These are phyloP conservation scores for Pterocarpus macrocarpus DNA, from an alignment of 306 rosid genomes.

Conservation along the genomic window DNA sequence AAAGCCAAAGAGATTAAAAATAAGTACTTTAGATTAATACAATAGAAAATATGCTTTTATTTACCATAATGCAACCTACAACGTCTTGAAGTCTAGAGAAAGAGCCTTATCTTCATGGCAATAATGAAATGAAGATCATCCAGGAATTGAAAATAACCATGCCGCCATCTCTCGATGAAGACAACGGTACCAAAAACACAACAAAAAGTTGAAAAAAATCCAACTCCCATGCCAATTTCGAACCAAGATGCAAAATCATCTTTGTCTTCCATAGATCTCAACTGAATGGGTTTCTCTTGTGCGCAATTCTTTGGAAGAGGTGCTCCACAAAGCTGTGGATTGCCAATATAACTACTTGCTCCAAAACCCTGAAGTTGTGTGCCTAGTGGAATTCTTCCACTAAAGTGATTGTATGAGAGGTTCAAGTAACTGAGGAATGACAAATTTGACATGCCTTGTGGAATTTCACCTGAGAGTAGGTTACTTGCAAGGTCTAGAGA, in stretches of 20 bases:
- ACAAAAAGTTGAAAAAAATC: conserved; percentile 3
- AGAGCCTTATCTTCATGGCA: background rate
- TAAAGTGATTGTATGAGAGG: conserved; percentile 11
- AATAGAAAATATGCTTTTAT: too few relatives aligned
- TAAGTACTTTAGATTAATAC: background rate
- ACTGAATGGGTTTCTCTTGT: background rate
- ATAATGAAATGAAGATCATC: background rate
- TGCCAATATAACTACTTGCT: background rate
- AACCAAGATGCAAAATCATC: background rate
- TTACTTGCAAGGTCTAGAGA: conserved; percentile 13
- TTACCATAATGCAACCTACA: too few relatives aligned
- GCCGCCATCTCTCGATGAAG: background rate
- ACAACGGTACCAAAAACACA: background rate
- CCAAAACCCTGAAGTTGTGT: conserved; percentile 30
- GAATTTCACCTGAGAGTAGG: conserved; percentile 5
- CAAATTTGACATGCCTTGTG: conserved; percentile 16
- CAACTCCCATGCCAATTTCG: conserved; percentile 9
- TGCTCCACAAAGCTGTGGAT: conserved; percentile 4
- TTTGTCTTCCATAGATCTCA: background rate
- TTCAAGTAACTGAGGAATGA: background rate
- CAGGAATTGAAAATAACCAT: background rate
- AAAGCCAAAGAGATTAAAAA: too few relatives aligned
- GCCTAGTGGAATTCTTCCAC: conserved; percentile 6
- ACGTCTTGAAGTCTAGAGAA: background rate
- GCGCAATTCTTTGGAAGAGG: conserved; percentile 22